These are phyloP conservation scores for Trichothecium roseum DNA, from an alignment of 2,329 filamentous ascomycete genomes.

Conservation along the genomic window DNA sequence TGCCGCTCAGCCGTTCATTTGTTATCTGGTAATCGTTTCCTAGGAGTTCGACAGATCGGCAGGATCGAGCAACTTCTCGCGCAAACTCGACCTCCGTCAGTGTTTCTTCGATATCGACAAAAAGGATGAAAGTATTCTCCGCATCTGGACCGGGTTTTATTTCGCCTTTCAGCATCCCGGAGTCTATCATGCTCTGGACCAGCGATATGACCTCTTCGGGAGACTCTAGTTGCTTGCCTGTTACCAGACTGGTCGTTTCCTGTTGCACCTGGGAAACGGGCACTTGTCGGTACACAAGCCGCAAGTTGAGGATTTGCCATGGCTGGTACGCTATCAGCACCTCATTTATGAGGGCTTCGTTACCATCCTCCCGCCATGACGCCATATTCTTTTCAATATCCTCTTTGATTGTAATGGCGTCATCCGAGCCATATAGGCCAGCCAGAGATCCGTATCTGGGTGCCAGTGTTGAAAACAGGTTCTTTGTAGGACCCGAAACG, in stretches of 20 bases:
- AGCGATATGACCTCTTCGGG: conserved; percentile 35
- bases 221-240: conserved; percentile 29
- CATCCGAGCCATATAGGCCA: conserved; percentile 49
- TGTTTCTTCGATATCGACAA: conserved; percentile 29
- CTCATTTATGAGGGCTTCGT: conserved; percentile 58
- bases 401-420: conserved; percentile 46
- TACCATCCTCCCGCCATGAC: conserved; percentile 63
- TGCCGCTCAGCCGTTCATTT: conserved; percentile 42
- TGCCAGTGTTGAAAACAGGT: conserved; percentile 45
- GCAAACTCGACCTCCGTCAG: conserved; percentile 42
- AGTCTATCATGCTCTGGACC: conserved; percentile 43
- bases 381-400: conserved; percentile 49
- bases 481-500: conserved; percentile 40
- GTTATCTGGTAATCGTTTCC: conserved; percentile 38
- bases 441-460: conserved; percentile 64
- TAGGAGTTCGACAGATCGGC: conserved; percentile 32
- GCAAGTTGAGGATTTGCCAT: conserved; percentile 65
- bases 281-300: conserved; percentile 57
- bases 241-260: conserved; percentile 43
- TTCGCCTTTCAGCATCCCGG: conserved; percentile 40
- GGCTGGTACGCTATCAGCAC: conserved; percentile 62
- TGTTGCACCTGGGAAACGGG: conserved; percentile 41
- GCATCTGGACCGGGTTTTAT: conserved; percentile 35
- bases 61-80: conserved; percentile 29
- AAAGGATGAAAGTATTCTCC: conserved; percentile 37